phyloP scores from a whole-genome alignment of 495 filamentous ascomycete genomes.

The Xylaria sp. region DNA sequence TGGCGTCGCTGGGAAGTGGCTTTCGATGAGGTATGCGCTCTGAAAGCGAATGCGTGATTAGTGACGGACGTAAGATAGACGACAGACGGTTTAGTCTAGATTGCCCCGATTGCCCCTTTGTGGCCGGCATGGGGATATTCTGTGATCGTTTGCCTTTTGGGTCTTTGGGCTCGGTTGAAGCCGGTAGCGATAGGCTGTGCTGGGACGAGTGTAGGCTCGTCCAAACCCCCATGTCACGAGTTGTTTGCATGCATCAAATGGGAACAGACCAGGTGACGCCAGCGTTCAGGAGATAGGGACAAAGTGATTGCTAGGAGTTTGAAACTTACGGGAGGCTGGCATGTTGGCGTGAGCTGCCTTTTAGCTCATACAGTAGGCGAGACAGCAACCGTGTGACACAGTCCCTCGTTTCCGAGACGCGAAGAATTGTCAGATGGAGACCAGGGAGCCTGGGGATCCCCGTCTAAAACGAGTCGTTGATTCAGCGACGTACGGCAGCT shows the following conservation, averaged over 20 bases:
- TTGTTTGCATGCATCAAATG: neutral
- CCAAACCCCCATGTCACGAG: constrained; percentile 18
- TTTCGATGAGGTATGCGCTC: constrained; percentile 37
- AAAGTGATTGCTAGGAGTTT: constrained; percentile 12
- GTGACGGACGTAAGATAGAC: constrained; percentile 39
- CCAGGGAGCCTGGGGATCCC: constrained; percentile 25
- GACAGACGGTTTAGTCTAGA: constrained; percentile 40
- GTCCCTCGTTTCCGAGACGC: constrained; percentile 19
- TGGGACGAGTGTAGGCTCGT: neutral
- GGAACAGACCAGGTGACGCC: neutral
- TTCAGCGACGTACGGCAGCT: constrained; percentile 16
- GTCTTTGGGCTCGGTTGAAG: neutral
- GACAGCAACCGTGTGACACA: constrained; percentile 19
- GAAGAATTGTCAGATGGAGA: constrained; percentile 27
- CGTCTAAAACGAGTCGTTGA: constrained; percentile 19
- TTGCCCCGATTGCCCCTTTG: constrained; percentile 31
- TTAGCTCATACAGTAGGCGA: constrained; percentile 11
- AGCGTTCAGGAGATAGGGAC: neutral
- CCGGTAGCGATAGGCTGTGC: constrained; percentile 18
- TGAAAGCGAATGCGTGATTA: constrained; percentile 36
- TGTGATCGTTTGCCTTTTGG: neutral
- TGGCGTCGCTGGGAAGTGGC: constrained; percentile 31
- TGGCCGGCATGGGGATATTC: constrained; percentile 8
- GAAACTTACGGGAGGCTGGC: constrained; percentile 26
- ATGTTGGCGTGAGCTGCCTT: constrained; percentile 13